Base-by-base conservation (phyloP, 768 basidiomycete species). In the Collybia nuda region DNA sequence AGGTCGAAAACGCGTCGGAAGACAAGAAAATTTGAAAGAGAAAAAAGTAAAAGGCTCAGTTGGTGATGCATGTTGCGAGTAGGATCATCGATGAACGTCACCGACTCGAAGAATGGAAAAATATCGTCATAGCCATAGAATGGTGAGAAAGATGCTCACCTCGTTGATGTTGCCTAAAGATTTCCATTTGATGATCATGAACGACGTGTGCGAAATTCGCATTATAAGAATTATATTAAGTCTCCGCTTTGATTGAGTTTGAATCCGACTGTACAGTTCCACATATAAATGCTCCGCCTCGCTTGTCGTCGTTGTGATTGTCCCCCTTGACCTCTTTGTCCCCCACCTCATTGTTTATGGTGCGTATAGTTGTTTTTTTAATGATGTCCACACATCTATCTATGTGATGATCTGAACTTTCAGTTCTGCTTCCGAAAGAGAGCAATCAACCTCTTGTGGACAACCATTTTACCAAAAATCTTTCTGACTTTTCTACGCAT, bases 371-470 rank as follows among this genome's bases (percentile, higher is more conserved):
- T 1, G n/a, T 21, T 11, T 19, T 2, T 24, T 47, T 19, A 2
- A n/a, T 17, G n/a, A 18, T 14, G 44, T 42, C 42, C 24, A 40
- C n/a, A 24, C 22, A 44, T 57, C 48, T 5, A 52, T 43, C 50
- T 65, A 40, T 60, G 56, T 75, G 79, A 79, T 84, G 83, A 79
- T 68, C 60, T 53, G 56, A 56, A 58, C 64, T 69, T 70, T 84
- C 84, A 85, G 85, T 88, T 88, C 85, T 88, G 86, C 86, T 88
- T 87, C 86, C 85, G 86, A 86, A 86, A 54, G 78, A 84, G 77
- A 75, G 76, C 54, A 68, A 71, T 69, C 64, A 80, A 79, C 78
- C 84, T 85, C 79, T 86, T 80, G 85, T 86, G 85, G 85, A 86
- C 74, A 84, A 70, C 63, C 64, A 59, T 76, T 73, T 62, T 77